Evolutionary conservation across 2,329 filamentous ascomycete species (phyloP).

Genomic region (Bipolaris zeicola): DNA sequence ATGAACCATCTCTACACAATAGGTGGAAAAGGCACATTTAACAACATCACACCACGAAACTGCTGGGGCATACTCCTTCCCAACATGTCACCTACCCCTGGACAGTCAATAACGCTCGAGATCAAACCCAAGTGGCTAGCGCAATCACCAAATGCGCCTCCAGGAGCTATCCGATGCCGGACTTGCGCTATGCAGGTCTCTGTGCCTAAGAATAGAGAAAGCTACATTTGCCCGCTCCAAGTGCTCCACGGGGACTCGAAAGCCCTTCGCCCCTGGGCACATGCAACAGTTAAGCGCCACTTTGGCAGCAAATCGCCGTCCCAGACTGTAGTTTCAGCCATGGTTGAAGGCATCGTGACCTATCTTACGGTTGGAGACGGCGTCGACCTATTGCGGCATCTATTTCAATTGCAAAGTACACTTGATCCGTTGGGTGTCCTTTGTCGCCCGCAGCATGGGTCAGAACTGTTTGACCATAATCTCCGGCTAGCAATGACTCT

Average conservation of each 20-base stretch:
- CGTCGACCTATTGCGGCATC: constrained; percentile 43
- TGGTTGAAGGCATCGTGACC: constrained; percentile 20
- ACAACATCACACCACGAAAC: neutral
- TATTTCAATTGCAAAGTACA: constrained; percentile 45
- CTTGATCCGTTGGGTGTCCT: constrained; percentile 48
- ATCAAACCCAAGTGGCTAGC: constrained; percentile 57
- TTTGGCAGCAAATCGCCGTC: constrained; percentile 3
- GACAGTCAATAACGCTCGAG: constrained; percentile 43
- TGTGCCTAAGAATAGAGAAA: constrained; percentile 24
- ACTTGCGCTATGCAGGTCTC: constrained; percentile 54
- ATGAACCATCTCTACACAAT: constrained; percentile 17
- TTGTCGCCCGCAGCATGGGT: neutral
- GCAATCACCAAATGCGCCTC: constrained; percentile 54
- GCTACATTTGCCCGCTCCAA: constrained; percentile 50
- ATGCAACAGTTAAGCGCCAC: constrained; percentile 19
- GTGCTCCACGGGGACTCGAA: constrained; percentile 41
- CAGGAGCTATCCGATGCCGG: constrained; percentile 49
- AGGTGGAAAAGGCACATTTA: constrained; percentile 14
- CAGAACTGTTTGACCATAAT: constrained; percentile 20
- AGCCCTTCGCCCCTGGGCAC: constrained; percentile 22
- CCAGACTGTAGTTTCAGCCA: constrained; percentile 2
- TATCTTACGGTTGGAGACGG: constrained; percentile 44
- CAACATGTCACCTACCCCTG: constrained; percentile 36
- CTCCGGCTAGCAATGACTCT: constrained; percentile 53
- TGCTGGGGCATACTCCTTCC: constrained; percentile 37